phyloP scores from a whole-genome alignment of 2,329 filamentous ascomycete genomes.

The Cladobotryum mycophilum region DNA sequence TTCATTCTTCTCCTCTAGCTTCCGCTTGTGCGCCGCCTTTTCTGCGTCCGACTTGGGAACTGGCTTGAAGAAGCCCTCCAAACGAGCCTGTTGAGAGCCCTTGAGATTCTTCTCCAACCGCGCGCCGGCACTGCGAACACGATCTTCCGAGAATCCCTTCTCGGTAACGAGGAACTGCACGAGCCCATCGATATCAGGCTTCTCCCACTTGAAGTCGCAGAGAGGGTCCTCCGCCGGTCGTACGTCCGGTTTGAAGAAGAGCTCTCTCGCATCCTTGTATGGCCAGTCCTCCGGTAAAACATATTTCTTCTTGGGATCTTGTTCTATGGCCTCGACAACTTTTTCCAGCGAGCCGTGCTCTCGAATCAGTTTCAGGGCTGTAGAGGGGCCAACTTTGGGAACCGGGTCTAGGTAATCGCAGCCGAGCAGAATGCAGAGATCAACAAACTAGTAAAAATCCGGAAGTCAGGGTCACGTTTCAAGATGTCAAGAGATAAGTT shows the following conservation, averaged over 20 bases:
- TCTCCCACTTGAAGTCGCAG: slow-evolving; percentile 98
- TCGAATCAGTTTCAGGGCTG: slow-evolving; percentile 87
- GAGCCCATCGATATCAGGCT: slow-evolving; percentile 82
- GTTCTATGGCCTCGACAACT: slow-evolving; percentile 73
- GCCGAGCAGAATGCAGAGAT: slow-evolving; percentile 93
- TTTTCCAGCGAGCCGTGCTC: slow-evolving; percentile 85
- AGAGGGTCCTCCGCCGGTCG: slow-evolving; percentile 73
- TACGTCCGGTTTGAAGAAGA: slow-evolving; percentile 91
- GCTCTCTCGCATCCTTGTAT: slow-evolving; percentile 79
- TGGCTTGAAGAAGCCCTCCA: slow-evolving; percentile 97
- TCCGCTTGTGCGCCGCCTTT: slow-evolving; percentile 80
- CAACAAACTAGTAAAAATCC: slow-evolving; percentile 67
- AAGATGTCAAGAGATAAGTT: neutral
- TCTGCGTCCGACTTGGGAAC: slow-evolving; percentile 82
- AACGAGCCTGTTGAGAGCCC: slow-evolving; percentile 78
- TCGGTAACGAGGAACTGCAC: slow-evolving; percentile 86
- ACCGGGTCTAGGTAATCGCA: slow-evolving; percentile 98
- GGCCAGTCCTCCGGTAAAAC: slow-evolving; percentile 94
- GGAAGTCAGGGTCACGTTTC: too few relatives aligned
- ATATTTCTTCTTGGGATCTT: slow-evolving; percentile 72
- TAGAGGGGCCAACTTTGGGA: slow-evolving; percentile 87
- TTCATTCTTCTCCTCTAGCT: slow-evolving; percentile 85
- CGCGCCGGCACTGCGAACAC: slow-evolving; percentile 72
- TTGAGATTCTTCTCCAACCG: slow-evolving; percentile 87
- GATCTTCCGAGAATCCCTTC: slow-evolving; percentile 95